Percentiles rank a stretch among this genome's conserved stretches.
Conservation (phyloP, 352 stramenopile species). For the Pythium monospermum region DNA sequence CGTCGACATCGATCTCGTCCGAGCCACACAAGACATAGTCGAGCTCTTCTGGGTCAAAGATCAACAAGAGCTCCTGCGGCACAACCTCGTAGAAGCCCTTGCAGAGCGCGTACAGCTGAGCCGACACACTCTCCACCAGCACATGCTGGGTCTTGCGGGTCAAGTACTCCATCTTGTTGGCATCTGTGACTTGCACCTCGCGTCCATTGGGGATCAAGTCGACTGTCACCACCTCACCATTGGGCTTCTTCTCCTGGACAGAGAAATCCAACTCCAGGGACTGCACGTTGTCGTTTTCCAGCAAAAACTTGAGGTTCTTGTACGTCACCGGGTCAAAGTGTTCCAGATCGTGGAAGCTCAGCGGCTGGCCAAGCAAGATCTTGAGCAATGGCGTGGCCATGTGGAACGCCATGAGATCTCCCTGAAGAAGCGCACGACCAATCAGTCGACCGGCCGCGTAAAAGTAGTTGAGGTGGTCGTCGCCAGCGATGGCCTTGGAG, state of each 20-base stretch:
- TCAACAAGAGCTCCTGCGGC: constrained; percentile 76
- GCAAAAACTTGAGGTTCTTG: constrained; percentile 41
- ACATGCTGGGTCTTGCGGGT: constrained; percentile 85
- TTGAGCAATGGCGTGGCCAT: constrained; percentile 95
- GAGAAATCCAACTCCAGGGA: constrained; percentile 47
- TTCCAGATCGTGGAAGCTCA: constrained; percentile 92
- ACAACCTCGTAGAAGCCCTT: constrained; percentile 91
- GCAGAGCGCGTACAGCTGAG: constrained; percentile 62
- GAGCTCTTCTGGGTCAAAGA: constrained; percentile 92
- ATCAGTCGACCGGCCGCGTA: constrained; percentile 50
- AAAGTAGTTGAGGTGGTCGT: constrained; percentile 53
- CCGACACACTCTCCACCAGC: constrained; percentile 73
- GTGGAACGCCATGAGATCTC: constrained; percentile 89
- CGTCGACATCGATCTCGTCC: constrained; percentile 84
- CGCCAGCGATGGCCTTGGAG: constrained; percentile 32
- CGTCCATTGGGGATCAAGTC: constrained; percentile 44
- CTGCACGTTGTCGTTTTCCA: constrained; percentile 38
- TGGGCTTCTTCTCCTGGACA: background rate
- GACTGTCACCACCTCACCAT: constrained; percentile 29
- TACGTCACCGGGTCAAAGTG: constrained; percentile 48
- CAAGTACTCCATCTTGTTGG: constrained; percentile 92
- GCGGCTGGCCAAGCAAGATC: constrained; percentile 91
- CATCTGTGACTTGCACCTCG: constrained; percentile 85
- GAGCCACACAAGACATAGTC: constrained; percentile 90
- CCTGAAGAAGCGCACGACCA: constrained; percentile 65